phyloP scores from a whole-genome alignment of 495 filamentous ascomycete species.

The Aspergillus heteromorphus region DNA sequence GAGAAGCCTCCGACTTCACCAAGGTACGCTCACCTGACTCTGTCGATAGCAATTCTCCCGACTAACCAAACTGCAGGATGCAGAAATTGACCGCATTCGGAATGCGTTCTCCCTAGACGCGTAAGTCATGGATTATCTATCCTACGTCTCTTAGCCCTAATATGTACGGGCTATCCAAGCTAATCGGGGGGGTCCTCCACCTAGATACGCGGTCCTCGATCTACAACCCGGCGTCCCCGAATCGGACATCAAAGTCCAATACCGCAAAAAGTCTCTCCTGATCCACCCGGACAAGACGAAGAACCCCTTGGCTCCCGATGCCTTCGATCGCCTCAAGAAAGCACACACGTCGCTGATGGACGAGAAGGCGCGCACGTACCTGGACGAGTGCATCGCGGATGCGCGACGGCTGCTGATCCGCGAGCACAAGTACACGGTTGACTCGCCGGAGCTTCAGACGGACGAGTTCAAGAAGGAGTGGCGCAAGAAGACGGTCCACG shows the following conservation, averaged over 20 bases:
- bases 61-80: conserved; percentile 55
- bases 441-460: conserved; percentile 75
- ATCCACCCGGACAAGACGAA: conserved; percentile 98
- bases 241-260: conserved; percentile 89
- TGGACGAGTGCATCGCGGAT: conserved; percentile 95
- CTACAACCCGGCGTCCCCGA: conserved; percentile 93
- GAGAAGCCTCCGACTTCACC: conserved; percentile 81
- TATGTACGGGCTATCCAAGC: background rate
- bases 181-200: background rate
- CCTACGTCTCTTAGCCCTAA: background rate
- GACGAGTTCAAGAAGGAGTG: conserved; percentile 77
- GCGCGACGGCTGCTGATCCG: conserved; percentile 91
- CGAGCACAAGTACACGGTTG: conserved; percentile 85
- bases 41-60: background rate
- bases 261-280: conserved; percentile 93
- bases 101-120: conserved; percentile 87
- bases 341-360: conserved; percentile 88
- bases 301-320: conserved; percentile 86
- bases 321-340: conserved; percentile 95
- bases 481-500: conserved; percentile 85
- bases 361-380: conserved; percentile 76
- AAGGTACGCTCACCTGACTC: conserved; percentile 51
- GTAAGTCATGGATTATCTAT: conserved; percentile 41
- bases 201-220: conserved; percentile 87
- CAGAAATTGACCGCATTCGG: conserved; percentile 91